Conservation (phyloP, 2,329 filamentous ascomycete genomes). For the Venturia nashicola region DNA sequence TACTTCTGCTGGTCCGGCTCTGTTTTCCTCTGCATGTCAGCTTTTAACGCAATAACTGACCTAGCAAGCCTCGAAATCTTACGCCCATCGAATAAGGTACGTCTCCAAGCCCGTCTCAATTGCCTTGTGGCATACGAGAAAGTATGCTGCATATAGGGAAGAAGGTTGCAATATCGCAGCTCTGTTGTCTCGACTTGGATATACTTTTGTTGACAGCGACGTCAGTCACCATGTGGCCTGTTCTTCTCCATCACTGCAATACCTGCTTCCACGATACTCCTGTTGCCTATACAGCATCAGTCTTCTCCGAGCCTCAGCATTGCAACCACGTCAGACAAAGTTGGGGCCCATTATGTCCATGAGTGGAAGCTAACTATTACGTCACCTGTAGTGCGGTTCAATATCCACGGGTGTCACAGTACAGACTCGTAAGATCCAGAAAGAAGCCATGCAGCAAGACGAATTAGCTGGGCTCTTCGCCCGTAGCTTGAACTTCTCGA, state of each 20-base stretch:
- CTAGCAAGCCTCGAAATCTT: constrained; percentile 11
- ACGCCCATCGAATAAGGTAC: background rate
- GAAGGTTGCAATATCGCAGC: background rate
- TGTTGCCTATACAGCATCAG: constrained; percentile 27
- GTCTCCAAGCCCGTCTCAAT: background rate
- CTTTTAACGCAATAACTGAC: constrained; percentile 27
- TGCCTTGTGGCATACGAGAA: background rate
- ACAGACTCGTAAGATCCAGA: constrained; percentile 21
- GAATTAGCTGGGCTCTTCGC: constrained; percentile 74
- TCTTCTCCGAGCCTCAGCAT: constrained; percentile 31
- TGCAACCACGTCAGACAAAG: constrained; percentile 33
- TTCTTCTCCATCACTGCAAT: constrained; percentile 26
- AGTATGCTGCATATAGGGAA: background rate
- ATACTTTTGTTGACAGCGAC: background rate
- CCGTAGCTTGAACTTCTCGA: constrained; percentile 48
- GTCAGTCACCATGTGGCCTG: constrained; percentile 21
- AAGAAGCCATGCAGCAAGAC: constrained; percentile 55
- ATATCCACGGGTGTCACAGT: constrained; percentile 31
- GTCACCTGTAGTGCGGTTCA: constrained; percentile 29
- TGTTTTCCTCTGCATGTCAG: constrained; percentile 11
- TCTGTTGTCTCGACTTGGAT: background rate
- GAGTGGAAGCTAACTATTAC: constrained; percentile 20
- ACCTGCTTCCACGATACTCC: constrained; percentile 26
- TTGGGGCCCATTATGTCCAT: background rate
- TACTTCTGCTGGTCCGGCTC: constrained; percentile 1